These are phyloP conservation scores for Vitis hybrid DNA, from an alignment of 177 flowering plant species.

Conservation along the genomic window DNA sequence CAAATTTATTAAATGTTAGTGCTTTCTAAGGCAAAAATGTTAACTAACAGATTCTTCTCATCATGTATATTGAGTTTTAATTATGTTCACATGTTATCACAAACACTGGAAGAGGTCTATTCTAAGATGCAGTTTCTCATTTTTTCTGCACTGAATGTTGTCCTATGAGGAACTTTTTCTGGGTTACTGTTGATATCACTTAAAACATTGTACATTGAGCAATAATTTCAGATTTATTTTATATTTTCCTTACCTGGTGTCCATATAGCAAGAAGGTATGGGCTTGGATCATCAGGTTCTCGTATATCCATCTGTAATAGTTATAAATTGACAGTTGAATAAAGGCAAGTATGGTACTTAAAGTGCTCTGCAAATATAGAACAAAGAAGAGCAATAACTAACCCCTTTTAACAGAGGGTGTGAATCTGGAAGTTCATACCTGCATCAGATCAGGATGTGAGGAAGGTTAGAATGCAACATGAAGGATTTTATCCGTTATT, in stretches of 20 bases:
- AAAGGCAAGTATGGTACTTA: background rate
- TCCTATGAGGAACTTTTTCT: background rate
- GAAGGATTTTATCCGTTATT: background rate
- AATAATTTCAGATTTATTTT: background rate
- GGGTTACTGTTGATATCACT: background rate
- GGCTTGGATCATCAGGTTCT: constrained; percentile 72
- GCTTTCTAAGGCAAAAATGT: no score
- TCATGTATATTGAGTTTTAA: no score
- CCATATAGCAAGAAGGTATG: constrained; percentile 81
- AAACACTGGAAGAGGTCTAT: no score
- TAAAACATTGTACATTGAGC: background rate
- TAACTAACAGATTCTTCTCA: background rate
- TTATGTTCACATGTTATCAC: no score
- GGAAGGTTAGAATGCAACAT: constrained; percentile 3
- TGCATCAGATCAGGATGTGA: constrained; percentile 38
- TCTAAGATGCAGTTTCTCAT: no score
- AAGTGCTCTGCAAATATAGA: background rate
- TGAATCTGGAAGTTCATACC: constrained; percentile 95
- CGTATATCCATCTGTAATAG: constrained; percentile 54
- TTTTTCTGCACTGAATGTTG: no score
- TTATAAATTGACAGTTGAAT: background rate
- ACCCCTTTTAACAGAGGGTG: constrained; percentile 82
- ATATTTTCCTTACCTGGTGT: constrained; percentile 48
- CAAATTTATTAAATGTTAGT: background rate
- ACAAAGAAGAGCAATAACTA: constrained; percentile 18